A percentile compares a stretch with the other conserved stretches of the same genome.
Conservation (phyloP, 768 basidiomycete genomes). For the Auricularia heimuer region DNA sequence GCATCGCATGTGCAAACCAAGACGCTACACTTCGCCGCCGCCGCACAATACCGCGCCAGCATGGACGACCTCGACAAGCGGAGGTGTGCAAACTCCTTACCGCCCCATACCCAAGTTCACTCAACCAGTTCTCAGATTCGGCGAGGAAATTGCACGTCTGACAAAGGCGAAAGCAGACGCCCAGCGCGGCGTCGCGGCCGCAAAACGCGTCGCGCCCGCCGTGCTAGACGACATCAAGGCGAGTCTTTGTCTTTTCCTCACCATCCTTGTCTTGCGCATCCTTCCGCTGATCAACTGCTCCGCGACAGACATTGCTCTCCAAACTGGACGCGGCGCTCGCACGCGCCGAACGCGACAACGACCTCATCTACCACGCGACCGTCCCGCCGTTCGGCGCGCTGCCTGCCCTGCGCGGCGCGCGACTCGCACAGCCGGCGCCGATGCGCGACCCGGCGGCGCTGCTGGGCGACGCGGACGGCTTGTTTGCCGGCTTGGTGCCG, state of each 20-base stretch:
- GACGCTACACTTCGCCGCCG: slow-evolving; percentile 74
- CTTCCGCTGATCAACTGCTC: no score
- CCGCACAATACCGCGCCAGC: slow-evolving; percentile 80
- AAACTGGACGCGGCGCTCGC: slow-evolving; percentile 54
- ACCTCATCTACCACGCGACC: slow-evolving; percentile 88
- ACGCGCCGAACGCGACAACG: slow-evolving; percentile 83
- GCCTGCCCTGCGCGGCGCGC: slow-evolving; percentile 48
- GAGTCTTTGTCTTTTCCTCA: slow-evolving; percentile 7
- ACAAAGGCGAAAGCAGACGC: slow-evolving; percentile 54
- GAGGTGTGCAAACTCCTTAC: slow-evolving; percentile 48
- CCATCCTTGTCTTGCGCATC: no score
- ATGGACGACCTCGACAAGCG: slow-evolving; percentile 66
- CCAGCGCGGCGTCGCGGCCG: slow-evolving; percentile 59
- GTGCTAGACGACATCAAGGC: slow-evolving; percentile 80
- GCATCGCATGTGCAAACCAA: slow-evolving; percentile 75
- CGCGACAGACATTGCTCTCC: slow-evolving; percentile 60
- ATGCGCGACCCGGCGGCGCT: slow-evolving; percentile 48
- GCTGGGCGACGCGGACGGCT: slow-evolving; percentile 41
- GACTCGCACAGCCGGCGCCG: slow-evolving; percentile 56
- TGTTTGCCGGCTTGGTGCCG: slow-evolving; percentile 68
- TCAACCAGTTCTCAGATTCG: slow-evolving; percentile 50
- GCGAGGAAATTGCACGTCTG: slow-evolving; percentile 75
- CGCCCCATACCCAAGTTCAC: neutral
- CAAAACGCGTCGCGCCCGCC: slow-evolving; percentile 49
- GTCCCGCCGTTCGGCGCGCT: slow-evolving; percentile 67